These are phyloP conservation scores for Abrus pulchellus DNA, from an alignment of 306 rosid species.

Conservation along the genomic window DNA sequence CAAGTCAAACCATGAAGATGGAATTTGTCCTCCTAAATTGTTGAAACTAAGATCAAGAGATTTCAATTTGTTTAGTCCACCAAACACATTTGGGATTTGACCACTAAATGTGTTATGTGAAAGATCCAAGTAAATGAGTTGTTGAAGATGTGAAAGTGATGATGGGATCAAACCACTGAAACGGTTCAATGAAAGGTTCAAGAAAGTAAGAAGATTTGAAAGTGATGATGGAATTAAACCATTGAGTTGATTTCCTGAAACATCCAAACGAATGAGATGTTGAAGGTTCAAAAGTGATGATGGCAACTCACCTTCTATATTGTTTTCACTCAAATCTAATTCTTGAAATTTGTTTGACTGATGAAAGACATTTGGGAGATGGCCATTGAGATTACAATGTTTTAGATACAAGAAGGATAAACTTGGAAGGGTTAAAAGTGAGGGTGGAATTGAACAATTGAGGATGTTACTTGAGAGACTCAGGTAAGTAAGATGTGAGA, in stretches of 20 bases:
- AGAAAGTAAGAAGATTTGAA: not conserved
- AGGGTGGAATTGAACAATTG: not conserved
- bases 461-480: not conserved
- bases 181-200: not conserved
- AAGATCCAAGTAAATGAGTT: constrained; percentile 11
- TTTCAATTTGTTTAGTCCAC: not conserved
- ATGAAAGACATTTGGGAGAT: not conserved
- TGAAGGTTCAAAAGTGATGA: not conserved
- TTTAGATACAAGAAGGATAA: not conserved
- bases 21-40: not conserved
- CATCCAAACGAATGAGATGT: not conserved
- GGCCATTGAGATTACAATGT: not conserved
- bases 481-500: not conserved
- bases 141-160: not conserved
- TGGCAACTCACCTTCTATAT: not conserved
- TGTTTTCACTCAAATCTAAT: not conserved
- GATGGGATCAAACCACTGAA: not conserved
- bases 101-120: not conserved
- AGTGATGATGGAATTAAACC: constrained; percentile 3
- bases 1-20: not conserved
- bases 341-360: not conserved
- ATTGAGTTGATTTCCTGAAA: not conserved
- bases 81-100: not conserved
- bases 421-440: not conserved
- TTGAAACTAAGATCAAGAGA: not conserved